Conservation (phyloP, 305 asterid genomes). For the Fraxinus ornus region DNA sequence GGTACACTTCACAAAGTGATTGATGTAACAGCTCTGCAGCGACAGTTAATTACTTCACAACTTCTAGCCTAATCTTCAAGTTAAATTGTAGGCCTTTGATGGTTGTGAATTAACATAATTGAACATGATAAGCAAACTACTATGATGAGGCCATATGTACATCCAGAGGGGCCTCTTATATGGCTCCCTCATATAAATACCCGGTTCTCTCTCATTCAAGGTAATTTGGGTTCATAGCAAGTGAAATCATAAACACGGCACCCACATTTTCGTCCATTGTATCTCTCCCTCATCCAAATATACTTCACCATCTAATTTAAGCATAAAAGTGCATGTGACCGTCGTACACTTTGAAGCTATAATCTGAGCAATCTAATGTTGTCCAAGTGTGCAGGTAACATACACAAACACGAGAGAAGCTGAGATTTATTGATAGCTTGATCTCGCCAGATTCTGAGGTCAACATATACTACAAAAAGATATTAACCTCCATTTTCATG, state of each 20-base stretch:
- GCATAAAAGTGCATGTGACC: background rate
- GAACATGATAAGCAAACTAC: no score
- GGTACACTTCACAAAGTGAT: background rate
- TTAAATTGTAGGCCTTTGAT: background rate
- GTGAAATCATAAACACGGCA: background rate
- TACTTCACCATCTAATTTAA: no score
- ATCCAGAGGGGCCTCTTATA: background rate
- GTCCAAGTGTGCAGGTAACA: background rate
- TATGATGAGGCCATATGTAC: background rate
- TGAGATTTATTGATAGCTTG: background rate
- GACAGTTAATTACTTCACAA: background rate
- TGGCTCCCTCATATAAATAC: background rate
- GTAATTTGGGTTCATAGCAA: background rate
- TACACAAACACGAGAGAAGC: background rate
- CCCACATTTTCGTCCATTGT: background rate
- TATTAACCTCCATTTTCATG: background rate
- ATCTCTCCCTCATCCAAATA: background rate
- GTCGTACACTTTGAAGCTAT: background rate
- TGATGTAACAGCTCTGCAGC: background rate
- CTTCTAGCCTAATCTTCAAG: background rate
- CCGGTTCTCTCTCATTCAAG: background rate
- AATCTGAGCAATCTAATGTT: background rate
- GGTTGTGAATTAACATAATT: background rate
- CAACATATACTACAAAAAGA: background rate
- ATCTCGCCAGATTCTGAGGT: background rate